Evolutionary conservation across 768 basidiomycete genomes (phyloP), one percentile per base, ranked within the genome.

Genomic region (Panaeolus papilionaceus): DNA sequence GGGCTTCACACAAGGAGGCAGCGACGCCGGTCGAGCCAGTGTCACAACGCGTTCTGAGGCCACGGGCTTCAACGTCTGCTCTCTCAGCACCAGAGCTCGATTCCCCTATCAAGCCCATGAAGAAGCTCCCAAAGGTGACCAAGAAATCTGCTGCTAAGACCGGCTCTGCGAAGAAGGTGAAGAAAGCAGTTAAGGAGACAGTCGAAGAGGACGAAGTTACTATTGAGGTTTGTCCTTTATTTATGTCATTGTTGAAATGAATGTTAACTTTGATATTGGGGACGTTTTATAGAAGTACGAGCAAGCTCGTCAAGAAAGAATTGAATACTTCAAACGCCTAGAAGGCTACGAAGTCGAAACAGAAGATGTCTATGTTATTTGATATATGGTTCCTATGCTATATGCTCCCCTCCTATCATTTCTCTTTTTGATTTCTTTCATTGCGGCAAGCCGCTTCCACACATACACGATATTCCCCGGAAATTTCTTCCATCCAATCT

Each of bases 351-450:
- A 84, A 69, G 79, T 89, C 42, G 83, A 83, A 69, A 86, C 85
- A 65, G 88, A 89, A 72, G 85, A 87, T 63, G 86, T 88, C 44
- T 88, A 86, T 74, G 78, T 89, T 62, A 79, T 89, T 65, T 88
- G 79, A 86, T 47, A 33, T 58, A 58, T 58, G 54, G 26, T 58
- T 33, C 54, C 54, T 58, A 58, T 58, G 54, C 54, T 12, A 58
- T 58, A 58, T 58, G 54, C 54, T 58, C 54, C 54, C 28, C 28
- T 26, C 45, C 14, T 38, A 28, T 45, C 38, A 1, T 28, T 39
- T 38, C 26, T 62, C 37, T 58, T 33, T 33, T 33, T 42, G 39
- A 9, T 64, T 66, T 16, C 14, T 7, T 26, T 58, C 54, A 58
- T 33, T 18, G 54, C 28, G 54, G 28, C 54, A 26, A 51, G 47